Evolutionary conservation across 768 basidiomycete species (phyloP).

Genomic region (Mycena epipterygia): DNA sequence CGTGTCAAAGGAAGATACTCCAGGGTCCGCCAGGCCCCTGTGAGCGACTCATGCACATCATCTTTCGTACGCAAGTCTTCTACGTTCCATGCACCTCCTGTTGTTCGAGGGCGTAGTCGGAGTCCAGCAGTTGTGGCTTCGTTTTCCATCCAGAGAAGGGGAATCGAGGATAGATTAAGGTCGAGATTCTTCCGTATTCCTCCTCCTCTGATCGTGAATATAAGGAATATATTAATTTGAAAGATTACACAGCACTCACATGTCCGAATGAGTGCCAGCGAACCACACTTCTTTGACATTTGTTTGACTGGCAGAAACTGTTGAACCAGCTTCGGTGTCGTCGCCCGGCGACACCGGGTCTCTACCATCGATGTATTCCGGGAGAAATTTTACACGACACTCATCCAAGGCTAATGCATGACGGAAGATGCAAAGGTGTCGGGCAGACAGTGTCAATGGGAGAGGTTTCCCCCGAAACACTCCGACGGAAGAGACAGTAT

Average conservation of each 20-base stretch:
- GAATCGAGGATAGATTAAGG: conserved; percentile 4
- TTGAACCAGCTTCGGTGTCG: too few relatives aligned
- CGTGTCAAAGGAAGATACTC: background rate
- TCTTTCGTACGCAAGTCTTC: background rate
- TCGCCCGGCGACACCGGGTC: background rate
- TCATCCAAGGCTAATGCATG: conserved; percentile 17
- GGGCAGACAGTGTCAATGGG: background rate
- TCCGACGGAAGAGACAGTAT: conserved; percentile 1
- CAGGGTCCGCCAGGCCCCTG: background rate
- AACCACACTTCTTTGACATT: too few relatives aligned
- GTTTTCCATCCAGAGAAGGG: conserved; percentile 15
- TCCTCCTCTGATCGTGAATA: background rate
- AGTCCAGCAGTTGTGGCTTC: conserved; percentile 2
- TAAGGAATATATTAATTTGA: too few relatives aligned
- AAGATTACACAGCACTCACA: background rate
- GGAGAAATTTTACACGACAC: conserved; percentile 5
- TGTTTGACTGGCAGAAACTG: too few relatives aligned
- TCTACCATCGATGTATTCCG: conserved; percentile 6
- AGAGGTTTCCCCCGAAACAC: background rate
- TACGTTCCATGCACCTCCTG: background rate
- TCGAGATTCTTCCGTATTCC: background rate
- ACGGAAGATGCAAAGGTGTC: conserved; percentile 9
- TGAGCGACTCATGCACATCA: background rate
- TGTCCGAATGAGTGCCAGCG: conserved; percentile 24
- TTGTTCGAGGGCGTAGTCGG: background rate